Evolutionary conservation across 345 rosid genomes (phyloP).

Genomic region (thale cress (Arabidopsis thaliana)): DNA sequence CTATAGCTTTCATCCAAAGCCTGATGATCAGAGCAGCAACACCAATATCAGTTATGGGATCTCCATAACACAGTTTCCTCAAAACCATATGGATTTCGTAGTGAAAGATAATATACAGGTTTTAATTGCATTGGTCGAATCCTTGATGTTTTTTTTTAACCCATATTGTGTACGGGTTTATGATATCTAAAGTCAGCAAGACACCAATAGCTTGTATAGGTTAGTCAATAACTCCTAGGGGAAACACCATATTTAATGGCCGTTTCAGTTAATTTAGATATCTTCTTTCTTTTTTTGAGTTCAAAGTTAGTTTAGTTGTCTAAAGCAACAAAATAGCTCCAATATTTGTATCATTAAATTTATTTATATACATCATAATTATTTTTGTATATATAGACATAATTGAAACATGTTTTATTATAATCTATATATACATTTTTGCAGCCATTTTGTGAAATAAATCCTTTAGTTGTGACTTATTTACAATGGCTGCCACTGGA

Average conservation of each 20-base stretch:
- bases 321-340: background rate
- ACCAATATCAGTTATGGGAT: conserved; percentile 49
- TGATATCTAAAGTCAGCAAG: background rate
- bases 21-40: conserved; percentile 69
- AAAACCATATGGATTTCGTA: background rate
- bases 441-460: too few species aligned
- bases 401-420: too few species aligned
- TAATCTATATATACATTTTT: too few species aligned
- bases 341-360: background rate
- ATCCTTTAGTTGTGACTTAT: too few species aligned
- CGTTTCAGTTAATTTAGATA: background rate
- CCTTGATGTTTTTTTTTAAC: background rate
- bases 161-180: background rate
- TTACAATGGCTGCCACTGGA: too few species aligned
- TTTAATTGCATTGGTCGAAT: background rate
- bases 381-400: background rate
- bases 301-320: background rate
- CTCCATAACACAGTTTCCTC: conserved; percentile 19
- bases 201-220: background rate
- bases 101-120: background rate
- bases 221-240: background rate
- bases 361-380: background rate
- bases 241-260: background rate
- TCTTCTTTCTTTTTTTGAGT: background rate
- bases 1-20: conserved; percentile 78